phyloP scores from a whole-genome alignment of 495 filamentous ascomycete genomes.

The Beverwykella pulmonaria region DNA sequence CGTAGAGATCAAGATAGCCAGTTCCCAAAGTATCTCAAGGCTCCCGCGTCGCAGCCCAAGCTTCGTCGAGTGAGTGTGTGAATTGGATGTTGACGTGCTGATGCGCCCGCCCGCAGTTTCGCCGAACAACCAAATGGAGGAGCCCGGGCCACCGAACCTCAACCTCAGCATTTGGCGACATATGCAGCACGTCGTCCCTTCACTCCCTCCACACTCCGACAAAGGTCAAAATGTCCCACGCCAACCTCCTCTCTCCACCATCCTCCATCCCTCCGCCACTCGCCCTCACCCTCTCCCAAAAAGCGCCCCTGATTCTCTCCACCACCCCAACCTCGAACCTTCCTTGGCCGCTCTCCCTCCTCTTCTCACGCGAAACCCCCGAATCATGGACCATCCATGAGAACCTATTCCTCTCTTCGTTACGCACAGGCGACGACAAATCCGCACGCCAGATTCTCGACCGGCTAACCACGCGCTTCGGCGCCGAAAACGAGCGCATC shows the following conservation, averaged over 20 bases:
- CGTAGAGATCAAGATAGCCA: background rate
- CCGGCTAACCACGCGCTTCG: constrained; percentile 76
- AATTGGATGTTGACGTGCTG: constrained; percentile 13
- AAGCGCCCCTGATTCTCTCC: constrained; percentile 70
- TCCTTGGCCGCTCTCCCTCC: constrained; percentile 53
- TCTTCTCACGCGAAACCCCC: constrained; percentile 63
- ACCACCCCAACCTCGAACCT: constrained; percentile 54
- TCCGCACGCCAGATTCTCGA: constrained; percentile 74
- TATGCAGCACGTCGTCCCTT: background rate
- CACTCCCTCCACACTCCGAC: background rate
- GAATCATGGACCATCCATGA: constrained; percentile 83
- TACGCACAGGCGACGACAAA: constrained; percentile 81
- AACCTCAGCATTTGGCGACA: background rate
- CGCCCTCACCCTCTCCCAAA: constrained; percentile 73
- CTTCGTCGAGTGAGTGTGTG: background rate
- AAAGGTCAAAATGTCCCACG: constrained; percentile 34
- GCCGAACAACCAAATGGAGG: background rate
- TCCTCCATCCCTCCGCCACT: constrained; percentile 46
- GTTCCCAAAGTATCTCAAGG: background rate
- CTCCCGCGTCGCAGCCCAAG: background rate
- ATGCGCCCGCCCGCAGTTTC: constrained; percentile 14
- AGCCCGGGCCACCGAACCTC: background rate
- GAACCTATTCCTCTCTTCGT: constrained; percentile 78
- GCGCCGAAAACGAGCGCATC: constrained; percentile 76
- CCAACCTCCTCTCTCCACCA: constrained; percentile 44